Evolutionary conservation across 2,329 filamentous ascomycete species (phyloP), one percentile per base, ranked within the genome.

Genomic region (Aureobasidium sp.): DNA sequence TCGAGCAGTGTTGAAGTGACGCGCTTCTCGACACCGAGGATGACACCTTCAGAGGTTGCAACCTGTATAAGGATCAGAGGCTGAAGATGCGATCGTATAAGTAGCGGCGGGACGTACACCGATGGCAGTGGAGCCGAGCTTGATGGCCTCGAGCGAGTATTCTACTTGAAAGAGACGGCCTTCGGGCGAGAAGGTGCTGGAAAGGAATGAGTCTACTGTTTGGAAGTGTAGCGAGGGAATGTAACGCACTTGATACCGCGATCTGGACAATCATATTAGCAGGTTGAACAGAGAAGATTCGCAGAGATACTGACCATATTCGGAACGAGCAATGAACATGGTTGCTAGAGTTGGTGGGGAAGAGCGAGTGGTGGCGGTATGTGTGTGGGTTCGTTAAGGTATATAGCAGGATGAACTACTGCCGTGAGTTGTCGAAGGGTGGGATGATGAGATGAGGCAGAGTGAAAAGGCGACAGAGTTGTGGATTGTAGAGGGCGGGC

Each of bases 61-160:
- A 99, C 83, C 84, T 85, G 42, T 42, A 10, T 9, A 34, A 20
- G 7, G 41, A 68, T 57, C 51, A 57, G 53, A 46, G n/a, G 36
- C 2, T 5, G 39, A 27, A 26, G 47, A 44, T 3, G 20, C 8
- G 61, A 42, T 32, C 48, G 15, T 8, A 13, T 61, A 56, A 23
- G 12, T 26, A n/a, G 48, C 12, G 48, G 15, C 5, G 27, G n/a
- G 27, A 75, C 79, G 64, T 82, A 87, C 92, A 71, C 94, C 94
- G 80, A 99, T 99, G 74, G 94, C 94, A 70, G 94, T 99, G 72
- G 90, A 96, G 70, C 94, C 94, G 69, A 97, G 90, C 83, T 99
- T 99, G 86, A 99, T 99, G 78, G 94, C 94, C 83, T 99, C 94
- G 77, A 99, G 89, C 64, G 94, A 97, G 86, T 99, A 99, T 88